A percentile compares a stretch with the other conserved stretches of the same genome.
phyloP scores from a whole-genome alignment of 1,284 basidiomycete species.

The Entoloma clypeatum region DNA sequence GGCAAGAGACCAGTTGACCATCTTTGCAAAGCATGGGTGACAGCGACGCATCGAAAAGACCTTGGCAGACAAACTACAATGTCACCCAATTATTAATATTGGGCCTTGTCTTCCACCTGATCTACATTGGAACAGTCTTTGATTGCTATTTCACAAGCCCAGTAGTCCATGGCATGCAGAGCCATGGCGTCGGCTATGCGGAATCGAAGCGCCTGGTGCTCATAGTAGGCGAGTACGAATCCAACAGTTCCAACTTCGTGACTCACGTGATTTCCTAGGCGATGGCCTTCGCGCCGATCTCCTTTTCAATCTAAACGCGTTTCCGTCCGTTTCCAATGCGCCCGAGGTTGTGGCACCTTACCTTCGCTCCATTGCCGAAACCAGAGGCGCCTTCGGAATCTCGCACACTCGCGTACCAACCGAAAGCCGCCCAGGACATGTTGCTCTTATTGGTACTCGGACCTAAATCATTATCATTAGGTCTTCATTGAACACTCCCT shows the following conservation, averaged over 20 bases:
- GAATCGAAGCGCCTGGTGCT: conserved; percentile 76
- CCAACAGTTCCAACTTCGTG: neutral
- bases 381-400: conserved; percentile 75
- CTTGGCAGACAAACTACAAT: conserved; percentile 35
- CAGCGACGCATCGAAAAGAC: too few species aligned
- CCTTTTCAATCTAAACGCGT: conserved; percentile 64
- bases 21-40: too few species aligned
- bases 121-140: conserved; percentile 75
- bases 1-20: too few species aligned
- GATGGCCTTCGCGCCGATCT: conserved; percentile 85
- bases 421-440: conserved; percentile 85
- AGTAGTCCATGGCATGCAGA: conserved; percentile 70
- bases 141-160: conserved; percentile 89
- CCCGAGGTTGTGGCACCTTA: conserved; percentile 75
- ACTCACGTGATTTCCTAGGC: conserved; percentile 37
- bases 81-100: conserved; percentile 49
- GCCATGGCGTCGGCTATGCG: conserved; percentile 41
- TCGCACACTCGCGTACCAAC: conserved; percentile 89
- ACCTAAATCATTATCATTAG: neutral
- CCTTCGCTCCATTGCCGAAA: conserved; percentile 63
- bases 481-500: conserved; percentile 2
- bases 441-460: conserved; percentile 76
- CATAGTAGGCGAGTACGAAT: conserved; percentile 61
- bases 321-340: conserved; percentile 47
- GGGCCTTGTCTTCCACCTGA: conserved; percentile 72